Conservation (phyloP, 768 basidiomycete species). For the Mycena alexandri region DNA sequence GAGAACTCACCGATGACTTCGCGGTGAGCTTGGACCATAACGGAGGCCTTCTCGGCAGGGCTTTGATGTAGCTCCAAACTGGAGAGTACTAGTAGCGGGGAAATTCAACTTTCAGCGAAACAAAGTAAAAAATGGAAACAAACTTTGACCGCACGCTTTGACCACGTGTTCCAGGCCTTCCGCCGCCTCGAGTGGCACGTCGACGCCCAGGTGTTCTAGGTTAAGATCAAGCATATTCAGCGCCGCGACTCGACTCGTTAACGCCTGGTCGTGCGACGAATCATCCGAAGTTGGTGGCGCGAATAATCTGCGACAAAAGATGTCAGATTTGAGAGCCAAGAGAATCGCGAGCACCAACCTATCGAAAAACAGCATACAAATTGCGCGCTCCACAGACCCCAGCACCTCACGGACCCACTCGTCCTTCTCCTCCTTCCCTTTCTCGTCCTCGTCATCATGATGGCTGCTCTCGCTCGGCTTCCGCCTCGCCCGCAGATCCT, state of each 20-base stretch:
- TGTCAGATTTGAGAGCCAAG: neutral
- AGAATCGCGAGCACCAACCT: slow-evolving; percentile 58
- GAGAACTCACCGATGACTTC: slow-evolving; percentile 79
- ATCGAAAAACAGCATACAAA: slow-evolving; percentile 88
- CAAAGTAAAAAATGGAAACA: slow-evolving; percentile 42
- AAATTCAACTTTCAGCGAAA: neutral
- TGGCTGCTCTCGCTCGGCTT: slow-evolving; percentile 46
- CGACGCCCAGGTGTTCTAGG: slow-evolving; percentile 90
- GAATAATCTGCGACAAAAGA: slow-evolving; percentile 73
- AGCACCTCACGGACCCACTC: slow-evolving; percentile 69
- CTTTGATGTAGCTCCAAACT: slow-evolving; percentile 58
- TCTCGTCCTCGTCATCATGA: slow-evolving; percentile 43
- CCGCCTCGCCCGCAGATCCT: slow-evolving; percentile 60
- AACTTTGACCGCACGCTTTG: slow-evolving; percentile 82
- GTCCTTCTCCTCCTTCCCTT: slow-evolving; percentile 54
- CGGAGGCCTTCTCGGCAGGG: slow-evolving; percentile 83
- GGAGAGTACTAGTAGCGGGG: slow-evolving; percentile 45
- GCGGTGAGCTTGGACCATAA: slow-evolving; percentile 88
- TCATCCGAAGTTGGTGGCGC: slow-evolving; percentile 77
- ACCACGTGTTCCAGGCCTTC: slow-evolving; percentile 74
- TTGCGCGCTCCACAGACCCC: slow-evolving; percentile 78
- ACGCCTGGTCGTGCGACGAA: slow-evolving; percentile 87
- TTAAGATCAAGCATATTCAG: slow-evolving; percentile 92
- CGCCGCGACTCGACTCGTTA: slow-evolving; percentile 91
- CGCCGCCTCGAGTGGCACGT: slow-evolving; percentile 67